These are phyloP conservation scores for Paecilomyces niveus DNA, from an alignment of 2,329 filamentous ascomycete genomes.

Conservation along the genomic window DNA sequence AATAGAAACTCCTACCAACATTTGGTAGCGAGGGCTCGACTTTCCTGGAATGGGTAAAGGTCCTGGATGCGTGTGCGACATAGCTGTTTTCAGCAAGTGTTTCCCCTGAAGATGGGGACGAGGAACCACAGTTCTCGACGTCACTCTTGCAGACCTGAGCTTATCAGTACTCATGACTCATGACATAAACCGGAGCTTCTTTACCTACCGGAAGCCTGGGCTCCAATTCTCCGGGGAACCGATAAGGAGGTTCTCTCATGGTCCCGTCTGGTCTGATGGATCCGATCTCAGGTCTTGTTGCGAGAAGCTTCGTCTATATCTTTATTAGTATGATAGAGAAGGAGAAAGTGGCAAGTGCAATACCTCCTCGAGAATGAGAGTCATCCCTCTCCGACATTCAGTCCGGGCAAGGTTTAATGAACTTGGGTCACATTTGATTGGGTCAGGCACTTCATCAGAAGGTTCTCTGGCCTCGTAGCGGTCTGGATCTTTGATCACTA, in stretches of 20 bases:
- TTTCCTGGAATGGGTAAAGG: neutral
- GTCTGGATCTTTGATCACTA: slow-evolving; percentile 6
- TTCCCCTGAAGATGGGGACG: neutral
- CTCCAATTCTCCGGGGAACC: slow-evolving; percentile 4
- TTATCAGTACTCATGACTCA: neutral
- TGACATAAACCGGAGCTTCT: neutral
- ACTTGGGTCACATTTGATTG: slow-evolving; percentile 2
- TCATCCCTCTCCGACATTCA: slow-evolving; percentile 9
- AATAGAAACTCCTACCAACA: neutral
- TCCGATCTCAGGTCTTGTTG: slow-evolving; percentile 5
- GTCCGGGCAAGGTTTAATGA: slow-evolving; percentile 6
- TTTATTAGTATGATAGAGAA: neutral
- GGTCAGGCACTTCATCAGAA: slow-evolving; percentile 2
- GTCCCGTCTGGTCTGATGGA: slow-evolving; percentile 2
- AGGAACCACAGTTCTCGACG: neutral
- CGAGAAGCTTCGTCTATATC: slow-evolving; percentile 6
- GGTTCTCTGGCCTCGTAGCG: slow-evolving; percentile 3
- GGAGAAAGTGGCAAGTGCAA: too few relatives aligned
- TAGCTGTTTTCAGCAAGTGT: neutral
- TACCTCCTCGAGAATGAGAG: slow-evolving; percentile 8
- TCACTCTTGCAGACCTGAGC: neutral
- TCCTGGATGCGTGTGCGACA: neutral
- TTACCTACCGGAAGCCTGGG: slow-evolving; percentile 5
- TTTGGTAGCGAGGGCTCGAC: neutral
- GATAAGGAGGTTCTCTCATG: slow-evolving; percentile 4